Evolutionary conservation across 257 asterid genomes (phyloP).

Genomic region (Solanum pennellii): DNA sequence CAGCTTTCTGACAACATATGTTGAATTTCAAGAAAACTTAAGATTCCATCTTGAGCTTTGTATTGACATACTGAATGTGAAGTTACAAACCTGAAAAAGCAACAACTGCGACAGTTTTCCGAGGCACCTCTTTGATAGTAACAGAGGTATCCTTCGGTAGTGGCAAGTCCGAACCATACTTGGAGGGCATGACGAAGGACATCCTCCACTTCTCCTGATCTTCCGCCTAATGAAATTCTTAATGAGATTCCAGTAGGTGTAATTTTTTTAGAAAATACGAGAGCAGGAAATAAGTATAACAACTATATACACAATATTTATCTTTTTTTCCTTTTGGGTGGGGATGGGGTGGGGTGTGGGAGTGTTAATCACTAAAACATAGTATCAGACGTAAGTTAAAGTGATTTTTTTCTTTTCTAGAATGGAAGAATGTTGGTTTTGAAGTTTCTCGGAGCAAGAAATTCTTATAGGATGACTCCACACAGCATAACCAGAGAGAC

Average conservation of each 20-base stretch:
- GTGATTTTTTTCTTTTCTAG: not conserved
- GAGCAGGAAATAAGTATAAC: not conserved
- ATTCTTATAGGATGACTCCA: not conserved
- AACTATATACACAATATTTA: not conserved
- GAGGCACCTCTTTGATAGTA: conserved; percentile 56
- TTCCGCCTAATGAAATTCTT: conserved; percentile 27
- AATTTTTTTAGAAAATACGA: not conserved
- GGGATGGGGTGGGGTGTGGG: not conserved
- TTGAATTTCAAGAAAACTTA: not conserved
- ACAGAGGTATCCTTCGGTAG: conserved; percentile 65
- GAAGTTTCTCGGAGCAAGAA: not conserved
- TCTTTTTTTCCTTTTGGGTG: not conserved
- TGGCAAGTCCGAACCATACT: conserved; percentile 70
- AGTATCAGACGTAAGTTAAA: not conserved
- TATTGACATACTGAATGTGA: not conserved
- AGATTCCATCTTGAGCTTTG: not conserved
- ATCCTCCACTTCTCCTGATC: conserved; percentile 56
- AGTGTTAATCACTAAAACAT: not conserved
- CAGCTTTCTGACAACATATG: not conserved
- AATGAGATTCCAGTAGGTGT: not conserved
- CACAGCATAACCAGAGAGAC: not conserved
- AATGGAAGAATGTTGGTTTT: not conserved
- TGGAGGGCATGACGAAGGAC: conserved; percentile 87
- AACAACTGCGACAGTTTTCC: conserved; percentile 52
- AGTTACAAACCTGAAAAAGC: conserved; percentile 66